phyloP scores from a whole-genome alignment of 2,329 filamentous ascomycete species.

The Trichoderma endophyticum region DNA sequence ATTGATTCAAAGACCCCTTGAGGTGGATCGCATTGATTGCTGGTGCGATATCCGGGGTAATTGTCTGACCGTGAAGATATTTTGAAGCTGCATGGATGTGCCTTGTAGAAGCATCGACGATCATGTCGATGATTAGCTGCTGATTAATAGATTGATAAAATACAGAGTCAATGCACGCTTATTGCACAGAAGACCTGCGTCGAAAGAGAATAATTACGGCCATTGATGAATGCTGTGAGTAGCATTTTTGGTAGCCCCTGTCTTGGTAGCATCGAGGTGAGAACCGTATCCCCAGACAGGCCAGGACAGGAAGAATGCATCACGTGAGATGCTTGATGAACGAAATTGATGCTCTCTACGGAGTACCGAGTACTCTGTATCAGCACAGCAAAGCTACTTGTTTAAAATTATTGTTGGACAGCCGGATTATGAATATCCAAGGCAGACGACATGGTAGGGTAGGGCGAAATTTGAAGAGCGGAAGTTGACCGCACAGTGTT shows the following conservation, averaged over 20 bases:
- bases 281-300: neutral
- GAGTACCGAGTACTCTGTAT: neutral
- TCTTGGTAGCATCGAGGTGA: neutral
- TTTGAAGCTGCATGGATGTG: neutral
- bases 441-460: neutral
- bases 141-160: neutral
- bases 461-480: neutral
- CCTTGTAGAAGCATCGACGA: neutral
- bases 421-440: neutral
- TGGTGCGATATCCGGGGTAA: slow-evolving; percentile 5
- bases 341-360: neutral
- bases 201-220: neutral
- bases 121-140: neutral
- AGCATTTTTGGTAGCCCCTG: neutral
- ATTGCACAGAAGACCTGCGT: neutral
- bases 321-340: neutral
- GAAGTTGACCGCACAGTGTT: neutral
- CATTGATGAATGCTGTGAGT: neutral
- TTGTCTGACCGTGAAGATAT: neutral
- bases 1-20: neutral
- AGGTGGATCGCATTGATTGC: neutral
- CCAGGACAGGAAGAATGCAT: neutral
- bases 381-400: neutral
- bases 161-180: neutral
- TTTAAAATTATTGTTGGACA: neutral